phyloP scores from a whole-genome alignment of 2,329 filamentous ascomycete genomes.

The Aspergillus costaricaensis region DNA sequence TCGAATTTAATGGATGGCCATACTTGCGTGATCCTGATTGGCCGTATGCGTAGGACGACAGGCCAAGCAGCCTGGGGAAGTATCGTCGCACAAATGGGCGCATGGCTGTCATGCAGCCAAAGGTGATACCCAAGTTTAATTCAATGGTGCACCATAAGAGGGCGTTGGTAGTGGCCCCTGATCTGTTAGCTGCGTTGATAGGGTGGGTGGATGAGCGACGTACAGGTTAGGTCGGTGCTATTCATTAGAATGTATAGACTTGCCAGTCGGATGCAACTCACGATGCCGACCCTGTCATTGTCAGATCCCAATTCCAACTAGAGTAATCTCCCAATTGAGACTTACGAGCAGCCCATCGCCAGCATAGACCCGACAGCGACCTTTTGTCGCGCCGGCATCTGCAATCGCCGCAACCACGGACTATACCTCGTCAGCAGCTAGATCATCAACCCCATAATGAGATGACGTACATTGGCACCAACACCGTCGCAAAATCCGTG shows the following conservation, averaged over 20 bases:
- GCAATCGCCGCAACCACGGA: conserved; percentile 32
- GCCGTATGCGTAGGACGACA: conserved; percentile 21
- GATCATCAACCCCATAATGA: neutral
- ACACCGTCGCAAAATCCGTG: conserved; percentile 33
- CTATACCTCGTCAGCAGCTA: conserved; percentile 8
- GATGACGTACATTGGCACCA: conserved; percentile 30
- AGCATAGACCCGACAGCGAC: conserved; percentile 31
- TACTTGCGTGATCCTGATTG: conserved; percentile 22
- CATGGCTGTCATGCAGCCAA: conserved; percentile 33
- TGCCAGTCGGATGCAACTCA: conserved; percentile 32
- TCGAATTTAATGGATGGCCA: conserved; percentile 25
- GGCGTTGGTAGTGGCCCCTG: conserved; percentile 27
- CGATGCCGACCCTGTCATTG: conserved; percentile 27
- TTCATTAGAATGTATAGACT: conserved; percentile 25
- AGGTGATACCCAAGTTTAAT: conserved; percentile 31
- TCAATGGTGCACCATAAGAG: conserved; percentile 34
- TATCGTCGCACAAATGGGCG: conserved; percentile 32
- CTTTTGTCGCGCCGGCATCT: conserved; percentile 34
- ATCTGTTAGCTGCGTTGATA: neutral
- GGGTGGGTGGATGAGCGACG: neutral
- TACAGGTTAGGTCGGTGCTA: conserved; percentile 30
- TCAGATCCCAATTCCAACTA: neutral
- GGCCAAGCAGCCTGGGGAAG: conserved; percentile 29
- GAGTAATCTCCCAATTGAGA: neutral
- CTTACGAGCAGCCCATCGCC: conserved; percentile 33